Percentiles rank a stretch among this genome's conserved stretches.
These are phyloP conservation scores for Rhodotorula sp. DNA, from an alignment of 1,284 basidiomycete genomes.

Conservation along the genomic window DNA sequence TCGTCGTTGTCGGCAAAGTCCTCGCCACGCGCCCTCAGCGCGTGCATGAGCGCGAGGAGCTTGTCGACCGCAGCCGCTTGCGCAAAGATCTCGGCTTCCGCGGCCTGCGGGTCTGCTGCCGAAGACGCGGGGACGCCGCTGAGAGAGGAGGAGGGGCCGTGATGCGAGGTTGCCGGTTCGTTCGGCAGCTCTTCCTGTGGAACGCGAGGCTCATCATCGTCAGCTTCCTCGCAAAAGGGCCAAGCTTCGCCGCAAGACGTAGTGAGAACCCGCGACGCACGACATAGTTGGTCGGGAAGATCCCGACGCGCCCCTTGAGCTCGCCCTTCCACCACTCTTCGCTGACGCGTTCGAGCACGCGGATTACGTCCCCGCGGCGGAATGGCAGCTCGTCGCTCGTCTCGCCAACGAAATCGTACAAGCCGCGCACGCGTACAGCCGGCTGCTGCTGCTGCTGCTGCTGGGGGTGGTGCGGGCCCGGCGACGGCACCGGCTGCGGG, in stretches of 20 bases:
- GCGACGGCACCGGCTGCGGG: neutral
- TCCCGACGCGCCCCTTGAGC: conserved; percentile 77
- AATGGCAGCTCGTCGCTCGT: conserved; percentile 92
- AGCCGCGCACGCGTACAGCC: conserved; percentile 64
- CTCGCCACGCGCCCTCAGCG: conserved; percentile 63
- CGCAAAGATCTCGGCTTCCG: conserved; percentile 82
- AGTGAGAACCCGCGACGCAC: conserved; percentile 55
- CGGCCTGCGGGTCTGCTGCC: conserved; percentile 67
- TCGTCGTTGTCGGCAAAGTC: conserved; percentile 93
- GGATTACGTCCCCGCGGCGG: conserved; percentile 90
- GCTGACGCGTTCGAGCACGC: conserved; percentile 91
- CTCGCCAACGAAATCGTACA: conserved; percentile 86
- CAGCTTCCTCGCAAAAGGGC: conserved; percentile 52
- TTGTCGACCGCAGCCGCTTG: conserved; percentile 86
- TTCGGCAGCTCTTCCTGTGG: conserved; percentile 1
- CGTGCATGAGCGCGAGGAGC: conserved; percentile 82
- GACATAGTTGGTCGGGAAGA: conserved; percentile 98
- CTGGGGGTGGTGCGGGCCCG: conserved; percentile 46
- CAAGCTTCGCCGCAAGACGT: conserved; percentile 60
- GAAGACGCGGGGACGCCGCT: neutral
- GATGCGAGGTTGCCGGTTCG: conserved; percentile 62
- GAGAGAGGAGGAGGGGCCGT: conserved; percentile 50
- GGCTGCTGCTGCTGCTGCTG: too few species aligned
- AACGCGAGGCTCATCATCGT: conserved; percentile 69
- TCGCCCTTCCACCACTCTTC: conserved; percentile 96